phyloP scores from a whole-genome alignment of 2,329 filamentous ascomycete genomes.

The Xylaria sp. region DNA sequence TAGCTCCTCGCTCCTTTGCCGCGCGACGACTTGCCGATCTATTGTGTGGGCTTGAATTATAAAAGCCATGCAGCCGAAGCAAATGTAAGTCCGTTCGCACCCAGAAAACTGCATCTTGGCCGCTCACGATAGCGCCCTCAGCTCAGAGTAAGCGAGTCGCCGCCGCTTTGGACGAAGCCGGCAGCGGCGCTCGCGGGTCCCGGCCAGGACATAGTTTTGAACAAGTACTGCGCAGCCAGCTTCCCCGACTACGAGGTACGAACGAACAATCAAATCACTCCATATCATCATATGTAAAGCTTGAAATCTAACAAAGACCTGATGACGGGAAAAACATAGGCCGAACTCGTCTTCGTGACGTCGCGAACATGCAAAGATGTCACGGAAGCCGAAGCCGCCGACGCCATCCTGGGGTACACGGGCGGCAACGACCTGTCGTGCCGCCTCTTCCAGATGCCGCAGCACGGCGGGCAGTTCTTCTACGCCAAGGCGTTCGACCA shows the following conservation, averaged over 20 bases:
- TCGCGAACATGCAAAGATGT: constrained; percentile 55
- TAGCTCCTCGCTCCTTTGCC: constrained; percentile 36
- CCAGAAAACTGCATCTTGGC: too few relatives aligned
- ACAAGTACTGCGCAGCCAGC: constrained; percentile 53
- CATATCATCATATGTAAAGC: background rate
- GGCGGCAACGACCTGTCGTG: constrained; percentile 51
- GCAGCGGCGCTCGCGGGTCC: constrained; percentile 48
- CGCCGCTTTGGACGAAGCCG: constrained; percentile 55
- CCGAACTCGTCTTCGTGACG: constrained; percentile 47
- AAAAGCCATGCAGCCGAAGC: constrained; percentile 37
- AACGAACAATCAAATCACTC: background rate
- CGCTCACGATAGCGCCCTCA: constrained; percentile 15
- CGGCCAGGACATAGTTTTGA: constrained; percentile 50
- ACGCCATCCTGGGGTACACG: constrained; percentile 51
- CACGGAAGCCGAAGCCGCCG: constrained; percentile 52
- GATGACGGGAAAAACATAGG: constrained; percentile 35
- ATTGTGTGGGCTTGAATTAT: constrained; percentile 49
- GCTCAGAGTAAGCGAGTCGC: constrained; percentile 30
- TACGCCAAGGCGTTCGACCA: constrained; percentile 58
- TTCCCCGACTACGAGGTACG: constrained; percentile 52
- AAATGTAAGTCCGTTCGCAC: constrained; percentile 16
- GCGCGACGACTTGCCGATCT: constrained; percentile 37
- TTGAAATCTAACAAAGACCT: background rate
- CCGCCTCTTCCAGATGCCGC: constrained; percentile 48
- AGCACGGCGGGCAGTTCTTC: constrained; percentile 49